Evolutionary conservation across 768 basidiomycete genomes (phyloP).

Genomic region (Rhizopogon rudus): DNA sequence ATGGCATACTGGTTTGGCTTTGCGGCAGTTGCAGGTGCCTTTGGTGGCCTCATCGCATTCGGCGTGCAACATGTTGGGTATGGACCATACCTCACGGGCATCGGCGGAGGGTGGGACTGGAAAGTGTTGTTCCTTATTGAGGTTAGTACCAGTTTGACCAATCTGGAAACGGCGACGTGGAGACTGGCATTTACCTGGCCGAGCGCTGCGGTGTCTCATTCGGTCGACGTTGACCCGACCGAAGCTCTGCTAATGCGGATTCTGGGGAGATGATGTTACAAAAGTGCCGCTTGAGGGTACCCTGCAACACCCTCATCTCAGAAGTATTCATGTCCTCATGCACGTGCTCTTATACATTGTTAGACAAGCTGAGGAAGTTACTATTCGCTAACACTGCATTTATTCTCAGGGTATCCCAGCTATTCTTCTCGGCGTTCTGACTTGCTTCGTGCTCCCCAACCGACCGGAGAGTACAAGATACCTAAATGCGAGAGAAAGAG

Average conservation of each 20-base stretch:
- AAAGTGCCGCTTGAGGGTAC: too few relatives aligned
- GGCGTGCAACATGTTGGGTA: slow-evolving; percentile 67
- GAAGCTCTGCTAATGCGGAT: too few relatives aligned
- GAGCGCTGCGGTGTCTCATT: background rate
- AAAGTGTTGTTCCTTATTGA: slow-evolving; percentile 64
- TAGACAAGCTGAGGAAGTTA: background rate
- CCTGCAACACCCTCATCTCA: background rate
- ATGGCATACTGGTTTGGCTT: slow-evolving; percentile 84
- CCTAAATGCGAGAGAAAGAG: slow-evolving; percentile 46
- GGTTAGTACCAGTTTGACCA: slow-evolving; percentile 26
- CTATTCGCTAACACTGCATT: background rate
- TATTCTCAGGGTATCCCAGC: slow-evolving; percentile 57
- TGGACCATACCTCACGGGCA: slow-evolving; percentile 17
- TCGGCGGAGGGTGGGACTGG: slow-evolving; percentile 28
- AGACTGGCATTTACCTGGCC: background rate
- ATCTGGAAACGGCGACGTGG: background rate
- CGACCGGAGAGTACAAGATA: slow-evolving; percentile 66
- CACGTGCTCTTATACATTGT: background rate
- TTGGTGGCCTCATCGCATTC: slow-evolving; percentile 80
- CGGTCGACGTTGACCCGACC: too few relatives aligned
- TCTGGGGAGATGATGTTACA: too few relatives aligned
- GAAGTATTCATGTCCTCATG: background rate
- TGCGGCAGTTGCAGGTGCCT: slow-evolving; percentile 80
- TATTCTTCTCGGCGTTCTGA: slow-evolving; percentile 54
- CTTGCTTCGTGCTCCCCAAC: slow-evolving; percentile 56